Evolutionary conservation across 495 filamentous ascomycete species (phyloP).

Genomic region (Penicillium simplicissimum): DNA sequence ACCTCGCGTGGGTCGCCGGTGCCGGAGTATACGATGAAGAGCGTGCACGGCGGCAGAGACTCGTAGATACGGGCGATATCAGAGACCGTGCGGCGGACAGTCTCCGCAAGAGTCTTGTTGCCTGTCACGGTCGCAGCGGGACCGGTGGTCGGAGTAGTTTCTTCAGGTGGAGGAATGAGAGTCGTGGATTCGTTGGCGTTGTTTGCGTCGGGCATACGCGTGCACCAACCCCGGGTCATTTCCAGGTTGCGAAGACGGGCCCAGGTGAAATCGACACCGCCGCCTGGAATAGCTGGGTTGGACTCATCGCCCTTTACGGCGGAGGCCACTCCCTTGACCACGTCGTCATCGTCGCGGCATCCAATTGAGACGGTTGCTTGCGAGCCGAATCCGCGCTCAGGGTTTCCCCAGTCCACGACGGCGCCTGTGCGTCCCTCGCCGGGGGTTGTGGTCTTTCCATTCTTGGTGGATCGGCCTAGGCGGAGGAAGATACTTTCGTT

Average conservation of each 20-base stretch:
- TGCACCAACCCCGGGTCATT: constrained; percentile 80
- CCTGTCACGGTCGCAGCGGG: neutral
- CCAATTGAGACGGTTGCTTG: constrained; percentile 71
- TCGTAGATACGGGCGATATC: constrained; percentile 72
- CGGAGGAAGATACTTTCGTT: constrained; percentile 88
- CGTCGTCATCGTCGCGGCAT: constrained; percentile 72
- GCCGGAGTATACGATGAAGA: constrained; percentile 85
- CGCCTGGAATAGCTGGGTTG: constrained; percentile 60
- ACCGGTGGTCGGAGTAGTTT: constrained; percentile 22
- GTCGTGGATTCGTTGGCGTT: constrained; percentile 53
- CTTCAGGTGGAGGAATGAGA: constrained; percentile 32
- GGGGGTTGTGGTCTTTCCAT: constrained; percentile 46
- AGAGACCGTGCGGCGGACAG: constrained; percentile 49
- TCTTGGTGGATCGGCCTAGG: constrained; percentile 60
- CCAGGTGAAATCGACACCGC: constrained; percentile 86
- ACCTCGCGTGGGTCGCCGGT: constrained; percentile 85
- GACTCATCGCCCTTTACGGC: constrained; percentile 68
- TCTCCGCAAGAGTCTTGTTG: constrained; percentile 37
- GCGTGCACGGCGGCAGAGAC: constrained; percentile 76
- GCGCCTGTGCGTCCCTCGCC: constrained; percentile 66
- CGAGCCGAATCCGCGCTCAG: constrained; percentile 68
- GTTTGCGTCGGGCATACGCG: constrained; percentile 48
- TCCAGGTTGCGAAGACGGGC: constrained; percentile 86
- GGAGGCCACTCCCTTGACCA: constrained; percentile 66
- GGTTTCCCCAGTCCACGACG: constrained; percentile 85